Conservation (phyloP, 2,329 filamentous ascomycete genomes). For the Verruconis gallopava region DNA sequence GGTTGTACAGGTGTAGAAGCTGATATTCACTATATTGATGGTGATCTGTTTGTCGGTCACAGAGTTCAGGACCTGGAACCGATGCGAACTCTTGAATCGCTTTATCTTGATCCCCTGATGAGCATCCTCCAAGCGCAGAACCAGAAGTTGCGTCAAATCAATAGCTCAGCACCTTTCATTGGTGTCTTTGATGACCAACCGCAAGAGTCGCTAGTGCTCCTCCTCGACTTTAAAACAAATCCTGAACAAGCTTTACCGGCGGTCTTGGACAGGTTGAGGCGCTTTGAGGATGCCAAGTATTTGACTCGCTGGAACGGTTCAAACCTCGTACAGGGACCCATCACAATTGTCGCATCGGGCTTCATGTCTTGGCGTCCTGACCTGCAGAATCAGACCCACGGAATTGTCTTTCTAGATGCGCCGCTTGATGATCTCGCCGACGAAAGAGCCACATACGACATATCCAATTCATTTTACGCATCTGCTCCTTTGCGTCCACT, state of each 20-base stretch:
- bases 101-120: slow-evolving; percentile 17
- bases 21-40: slow-evolving; percentile 19
- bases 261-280: slow-evolving; percentile 1
- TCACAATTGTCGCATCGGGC: slow-evolving; percentile 11
- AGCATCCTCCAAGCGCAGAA: slow-evolving; percentile 9
- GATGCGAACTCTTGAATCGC: slow-evolving; percentile 16
- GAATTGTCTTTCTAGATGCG: slow-evolving; percentile 11
- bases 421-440: slow-evolving; percentile 8
- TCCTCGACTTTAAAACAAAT: slow-evolving; percentile 11
- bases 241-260: not conserved
- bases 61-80: slow-evolving; percentile 14
- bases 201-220: slow-evolving; percentile 9
- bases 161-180: slow-evolving; percentile 6
- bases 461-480: slow-evolving; percentile 53
- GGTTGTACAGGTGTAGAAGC: slow-evolving; percentile 24
- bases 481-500: slow-evolving; percentile 45
- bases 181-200: slow-evolving; percentile 11
- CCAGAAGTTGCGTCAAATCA: slow-evolving; percentile 5
- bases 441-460: slow-evolving; percentile 28
- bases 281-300: slow-evolving; percentile 3
- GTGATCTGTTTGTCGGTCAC: slow-evolving; percentile 20
- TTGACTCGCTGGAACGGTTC: slow-evolving; percentile 10
- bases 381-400: slow-evolving; percentile 3
- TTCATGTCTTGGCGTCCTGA: slow-evolving; percentile 6
- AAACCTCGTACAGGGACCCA: slow-evolving; percentile 1